These are phyloP conservation scores for Solanum piurae DNA, from an alignment of 257 asterid species.

Conservation along the genomic window DNA sequence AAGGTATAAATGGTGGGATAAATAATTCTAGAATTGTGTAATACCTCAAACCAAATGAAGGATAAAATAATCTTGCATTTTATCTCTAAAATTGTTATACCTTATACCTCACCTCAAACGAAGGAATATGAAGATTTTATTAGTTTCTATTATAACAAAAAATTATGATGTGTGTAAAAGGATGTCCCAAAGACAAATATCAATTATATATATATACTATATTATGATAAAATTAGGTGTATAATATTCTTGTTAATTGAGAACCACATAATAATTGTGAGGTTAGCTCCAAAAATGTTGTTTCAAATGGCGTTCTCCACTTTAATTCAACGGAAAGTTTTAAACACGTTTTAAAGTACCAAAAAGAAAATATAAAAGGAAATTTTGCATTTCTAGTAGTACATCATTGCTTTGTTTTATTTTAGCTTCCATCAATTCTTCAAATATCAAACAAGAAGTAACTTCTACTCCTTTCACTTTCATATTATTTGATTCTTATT, in stretches of 20 bases:
- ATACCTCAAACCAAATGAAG: too few species aligned
- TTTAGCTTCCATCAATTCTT: background rate
- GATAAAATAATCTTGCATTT: too few species aligned
- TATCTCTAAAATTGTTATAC: background rate
- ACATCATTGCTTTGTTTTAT: background rate
- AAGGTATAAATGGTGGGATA: too few species aligned
- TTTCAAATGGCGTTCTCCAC: too few species aligned
- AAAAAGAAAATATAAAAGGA: too few species aligned
- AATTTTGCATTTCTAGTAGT: background rate
- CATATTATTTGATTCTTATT: background rate
- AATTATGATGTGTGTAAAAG: background rate
- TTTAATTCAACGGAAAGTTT: too few species aligned
- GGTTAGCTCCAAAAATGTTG: background rate
- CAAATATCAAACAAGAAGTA: background rate
- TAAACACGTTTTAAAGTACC: too few species aligned
- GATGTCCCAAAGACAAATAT: too few species aligned
- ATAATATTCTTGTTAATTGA: too few species aligned
- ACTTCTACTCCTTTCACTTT: too few species aligned
- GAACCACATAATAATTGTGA: background rate
- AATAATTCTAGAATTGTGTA: background rate
- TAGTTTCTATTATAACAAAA: background rate
- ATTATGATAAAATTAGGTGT: too few species aligned
- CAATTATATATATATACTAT: background rate
- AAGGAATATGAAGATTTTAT: too few species aligned
- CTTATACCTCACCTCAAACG: background rate